Base-by-base conservation (phyloP, 495 filamentous ascomycete species). In the Amniculicola lignicola region DNA sequence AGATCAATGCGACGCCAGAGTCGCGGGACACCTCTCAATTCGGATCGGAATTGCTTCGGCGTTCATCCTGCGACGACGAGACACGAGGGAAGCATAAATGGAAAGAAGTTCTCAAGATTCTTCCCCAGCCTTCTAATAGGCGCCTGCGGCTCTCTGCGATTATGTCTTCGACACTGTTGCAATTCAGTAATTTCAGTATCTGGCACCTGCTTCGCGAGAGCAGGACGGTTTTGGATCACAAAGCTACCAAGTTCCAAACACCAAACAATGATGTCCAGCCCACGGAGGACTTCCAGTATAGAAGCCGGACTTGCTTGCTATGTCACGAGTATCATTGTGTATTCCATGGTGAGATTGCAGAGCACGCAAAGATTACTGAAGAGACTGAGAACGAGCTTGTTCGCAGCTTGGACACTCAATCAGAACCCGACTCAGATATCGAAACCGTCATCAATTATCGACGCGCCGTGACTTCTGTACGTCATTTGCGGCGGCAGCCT, bases 141-240 rank as follows among this genome's bases (percentile, higher is more conserved):
- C 24, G 23, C 22, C 52, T 69, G 2, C 54, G 41, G 23, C 29
- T 45, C 21, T 58, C 67, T 12, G 68, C 53, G 14, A 24, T 66
- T 2, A 48, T 67, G 10, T 69, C 65, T 48, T 42, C 59, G 3
- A 52, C 41, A 10, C 70, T 72, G 36, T 39, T 56, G n/a, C 59
- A 63, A n/a, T 44, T 58, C 39, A 54, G 52, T 12, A 46, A 53
- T 16, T 62, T 70, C 44, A 62, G 56, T 23, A n/a, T 70, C 1
- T 72, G 66, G 66, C 67, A 70, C 39, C 33, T 72, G 22, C 67
- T 63, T 25, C 37, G 65, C 27, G 50, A 52, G 22, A 61, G 54
- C 37, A 41, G 59, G 7, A 2, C 7, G 39, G 18, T 51, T 28
- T 27, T 23, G 23, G 29, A 49, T 3, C 16, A 15, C 22, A 5